Base-by-base conservation (phyloP, 768 basidiomycete species). In the Mycena maculata region DNA sequence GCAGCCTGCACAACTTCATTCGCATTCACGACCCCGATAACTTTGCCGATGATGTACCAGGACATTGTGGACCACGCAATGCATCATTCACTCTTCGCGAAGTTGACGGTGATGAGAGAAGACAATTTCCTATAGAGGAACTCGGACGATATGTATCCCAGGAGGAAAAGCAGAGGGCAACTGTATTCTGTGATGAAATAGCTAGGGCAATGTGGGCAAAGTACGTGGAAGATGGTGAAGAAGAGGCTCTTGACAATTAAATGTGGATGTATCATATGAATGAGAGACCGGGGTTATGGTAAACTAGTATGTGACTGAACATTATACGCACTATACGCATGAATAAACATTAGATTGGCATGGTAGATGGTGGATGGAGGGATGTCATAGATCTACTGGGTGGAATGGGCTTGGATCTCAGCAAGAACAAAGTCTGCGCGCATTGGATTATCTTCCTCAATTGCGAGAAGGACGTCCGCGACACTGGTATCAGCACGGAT, bases 121-220 rank as follows among this genome's bases (percentile, higher is more conserved):
- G 44, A 3, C 18, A 59, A 23, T 59, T 59, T 47, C 57, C 57
- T 18, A 45, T 45, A 9, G 56, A 58, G 18, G 54, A 55, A 38
- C 36, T 55, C 3, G 54, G 54, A n/a, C 54, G 54, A 3, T 56
- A 44, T 30, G 18, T 56, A 39, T 28, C 55, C 18, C 39, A 5
- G n/a, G 55, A 6, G 18, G 55, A 56, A 27, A 56, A 44, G 13
- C 3, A 41, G 10, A 4, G 55, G n/a, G 55, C 55, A 4, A 41
- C 38, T 41, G 39, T 7, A 56, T 56, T 56, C 38, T 25, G 55
- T 13, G 55, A 56, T 30, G 6, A 30, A n/a, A 16, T 56, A 3
- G 55, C 55, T 18, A 25, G 38, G 41, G 55, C 18, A 10, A 56
- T 56, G 39, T 56, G 55, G 55, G 55, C 25, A 4, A 13, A 44